Conservation (phyloP, 129 eudicot species). For the Apium graveolens region DNA sequence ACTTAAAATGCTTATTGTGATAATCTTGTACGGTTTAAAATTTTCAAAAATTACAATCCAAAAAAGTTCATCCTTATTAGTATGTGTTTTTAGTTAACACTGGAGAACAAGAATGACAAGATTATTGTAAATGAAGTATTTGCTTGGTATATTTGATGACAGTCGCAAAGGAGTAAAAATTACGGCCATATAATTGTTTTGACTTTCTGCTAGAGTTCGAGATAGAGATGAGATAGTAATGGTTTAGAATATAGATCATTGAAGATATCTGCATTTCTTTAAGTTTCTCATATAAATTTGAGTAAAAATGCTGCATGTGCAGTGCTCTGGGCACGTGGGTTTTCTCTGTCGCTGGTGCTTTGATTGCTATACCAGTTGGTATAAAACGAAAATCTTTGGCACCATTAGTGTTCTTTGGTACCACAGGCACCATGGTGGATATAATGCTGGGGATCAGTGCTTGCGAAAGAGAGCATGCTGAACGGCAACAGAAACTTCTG, state of each 20-base stretch:
- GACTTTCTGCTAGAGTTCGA: background rate
- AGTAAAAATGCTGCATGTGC: constrained; percentile 15
- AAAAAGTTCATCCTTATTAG: background rate
- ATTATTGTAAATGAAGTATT: background rate
- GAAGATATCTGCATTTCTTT: background rate
- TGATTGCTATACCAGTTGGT: constrained; percentile 91
- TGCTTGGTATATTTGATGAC: background rate
- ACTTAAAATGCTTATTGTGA: too few relatives aligned
- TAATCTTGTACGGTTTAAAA: background rate
- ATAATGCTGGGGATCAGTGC: constrained; percentile 90
- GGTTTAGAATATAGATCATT: background rate
- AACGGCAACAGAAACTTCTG: constrained; percentile 79
- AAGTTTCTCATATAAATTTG: background rate
- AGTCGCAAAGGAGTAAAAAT: background rate
- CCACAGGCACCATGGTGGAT: constrained; percentile 97
- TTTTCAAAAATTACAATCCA: background rate
- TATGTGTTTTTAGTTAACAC: background rate
- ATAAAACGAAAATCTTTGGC: constrained; percentile 86
- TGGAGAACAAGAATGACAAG: background rate
- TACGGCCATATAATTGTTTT: background rate
- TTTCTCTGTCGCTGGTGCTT: constrained; percentile 91
- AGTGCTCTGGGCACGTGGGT: constrained; percentile 99
- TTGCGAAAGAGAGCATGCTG: constrained; percentile 95
- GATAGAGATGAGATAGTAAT: background rate
- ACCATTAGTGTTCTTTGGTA: constrained; percentile 95